Conservation (phyloP, 352 stramenopile genomes). For the Thalassiosira mediterranea region DNA sequence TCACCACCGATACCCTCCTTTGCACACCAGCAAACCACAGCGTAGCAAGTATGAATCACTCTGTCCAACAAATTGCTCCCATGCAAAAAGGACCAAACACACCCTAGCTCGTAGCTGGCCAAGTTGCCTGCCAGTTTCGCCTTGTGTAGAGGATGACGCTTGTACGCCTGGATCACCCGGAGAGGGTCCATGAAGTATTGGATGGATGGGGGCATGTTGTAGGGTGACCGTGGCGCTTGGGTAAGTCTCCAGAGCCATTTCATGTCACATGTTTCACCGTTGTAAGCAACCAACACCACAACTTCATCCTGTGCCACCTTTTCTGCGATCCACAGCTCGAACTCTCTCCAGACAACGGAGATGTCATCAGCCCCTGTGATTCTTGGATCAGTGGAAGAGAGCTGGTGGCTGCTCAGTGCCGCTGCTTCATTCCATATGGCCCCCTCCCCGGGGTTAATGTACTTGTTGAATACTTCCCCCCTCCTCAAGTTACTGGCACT, state of each 20-base stretch:
- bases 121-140: conserved; percentile 21
- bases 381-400: too few relatives aligned
- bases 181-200: conserved; percentile 35
- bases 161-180: conserved; percentile 14
- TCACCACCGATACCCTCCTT: too few relatives aligned
- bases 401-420: too few relatives aligned
- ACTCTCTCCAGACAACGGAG: too few relatives aligned
- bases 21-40: conserved; percentile 16
- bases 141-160: not conserved
- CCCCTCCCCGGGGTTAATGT: not conserved
- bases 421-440: not conserved
- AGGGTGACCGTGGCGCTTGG: conserved; percentile 11
- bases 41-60: conserved; percentile 22
- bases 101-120: conserved; percentile 20
- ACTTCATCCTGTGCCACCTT: not conserved
- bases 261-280: conserved; percentile 30
- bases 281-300: conserved; percentile 23
- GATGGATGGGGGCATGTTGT: conserved; percentile 10
- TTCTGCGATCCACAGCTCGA: too few relatives aligned
- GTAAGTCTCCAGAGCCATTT: conserved; percentile 38
- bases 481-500: too few relatives aligned
- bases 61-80: conserved; percentile 19
- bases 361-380: too few relatives aligned
- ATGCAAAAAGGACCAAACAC: conserved; percentile 21
- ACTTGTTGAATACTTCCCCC: conserved; percentile 1